phyloP scores from a whole-genome alignment of 768 basidiomycete species.

The Pluteus cervinus region DNA sequence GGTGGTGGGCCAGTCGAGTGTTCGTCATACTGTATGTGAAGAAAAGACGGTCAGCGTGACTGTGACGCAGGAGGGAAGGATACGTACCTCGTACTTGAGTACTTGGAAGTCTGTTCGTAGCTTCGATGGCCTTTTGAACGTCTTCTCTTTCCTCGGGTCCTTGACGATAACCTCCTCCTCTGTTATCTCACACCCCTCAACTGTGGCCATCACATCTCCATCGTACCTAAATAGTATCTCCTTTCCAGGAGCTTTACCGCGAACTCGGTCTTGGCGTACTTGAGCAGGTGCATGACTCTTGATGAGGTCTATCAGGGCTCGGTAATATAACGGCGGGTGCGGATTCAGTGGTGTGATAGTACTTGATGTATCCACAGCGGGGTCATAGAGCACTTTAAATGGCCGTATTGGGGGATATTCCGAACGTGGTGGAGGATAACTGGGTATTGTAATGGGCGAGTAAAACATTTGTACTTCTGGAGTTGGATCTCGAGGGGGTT shows the following conservation, averaged over 20 bases:
- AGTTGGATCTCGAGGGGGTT: constrained; percentile 10
- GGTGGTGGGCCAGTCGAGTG: constrained; percentile 71
- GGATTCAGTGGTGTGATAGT: constrained; percentile 13
- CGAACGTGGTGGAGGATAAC: constrained; percentile 54
- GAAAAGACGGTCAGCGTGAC: not conserved
- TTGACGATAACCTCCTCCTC: constrained; percentile 31
- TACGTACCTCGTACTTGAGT: constrained; percentile 49
- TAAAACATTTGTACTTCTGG: constrained; percentile 17
- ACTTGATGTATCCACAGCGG: constrained; percentile 37
- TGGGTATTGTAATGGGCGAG: constrained; percentile 29
- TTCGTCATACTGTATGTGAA: constrained; percentile 56
- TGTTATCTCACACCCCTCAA: constrained; percentile 17
- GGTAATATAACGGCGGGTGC: constrained; percentile 23
- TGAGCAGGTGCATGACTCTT: constrained; percentile 23
- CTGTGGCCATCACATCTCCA: constrained; percentile 47
- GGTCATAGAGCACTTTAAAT: constrained; percentile 64
- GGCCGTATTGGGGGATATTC: constrained; percentile 39
- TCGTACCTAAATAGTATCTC: constrained; percentile 47
- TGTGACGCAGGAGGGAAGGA: constrained; percentile 3
- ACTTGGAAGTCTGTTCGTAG: constrained; percentile 33
- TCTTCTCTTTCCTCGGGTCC: constrained; percentile 53
- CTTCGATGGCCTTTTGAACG: constrained; percentile 15
- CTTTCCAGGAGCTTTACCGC: constrained; percentile 61
- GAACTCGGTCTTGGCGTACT: constrained; percentile 38
- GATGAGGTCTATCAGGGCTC: constrained; percentile 33